Base-by-base conservation (phyloP, 345 rosid genomes). In the Jatropha curcas region DNA sequence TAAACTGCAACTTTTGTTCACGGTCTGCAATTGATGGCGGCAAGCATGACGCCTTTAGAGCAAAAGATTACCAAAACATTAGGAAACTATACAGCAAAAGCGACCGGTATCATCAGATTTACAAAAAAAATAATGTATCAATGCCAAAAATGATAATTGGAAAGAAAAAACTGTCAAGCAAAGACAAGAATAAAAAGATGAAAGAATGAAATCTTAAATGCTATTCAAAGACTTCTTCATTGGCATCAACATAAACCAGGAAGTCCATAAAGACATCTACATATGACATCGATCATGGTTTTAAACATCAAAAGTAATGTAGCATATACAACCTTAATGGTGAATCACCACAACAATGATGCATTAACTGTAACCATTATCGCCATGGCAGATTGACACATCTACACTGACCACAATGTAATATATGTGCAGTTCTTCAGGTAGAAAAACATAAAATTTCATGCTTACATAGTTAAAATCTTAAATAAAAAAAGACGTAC, bases 21-120 rank as follows among this genome's bases (percentile, higher is more conserved):
- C 74, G 78, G 67, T 85, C 84, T 20, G 68, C 78, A 76, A 85
- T 76, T 24, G 88, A 76, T 20, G 83, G 68, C 34, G 88, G 87
- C 53, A 92, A 82, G 80, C 89, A 88, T 34, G 96, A 88, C 35
- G 80, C 88, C 97, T 92, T 77, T 19, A 82, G 27, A 69, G 65
- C 37, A 71, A 60, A 58, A 68, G 16, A 56, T 39, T 58, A 57
- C 48, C 4, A 68, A 25, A 46, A 35, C 22, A 75, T 50, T 51
- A 74, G 58, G 13, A 33, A 51, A 50, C 45, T 57, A 13, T 41
- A 16, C 1, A 41, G 30, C 28, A 62, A 67, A 24, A 14, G 27
- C 33, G 31, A 20, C 2, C 19, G 25, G 57, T 25, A 43, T 52
- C n/a, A 75, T 63, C 48, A 39, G 39, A 27, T 52, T 43, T n/a